phyloP scores from a whole-genome alignment of 2,329 filamentous ascomycete genomes.

The Curvularia verruculosa region DNA sequence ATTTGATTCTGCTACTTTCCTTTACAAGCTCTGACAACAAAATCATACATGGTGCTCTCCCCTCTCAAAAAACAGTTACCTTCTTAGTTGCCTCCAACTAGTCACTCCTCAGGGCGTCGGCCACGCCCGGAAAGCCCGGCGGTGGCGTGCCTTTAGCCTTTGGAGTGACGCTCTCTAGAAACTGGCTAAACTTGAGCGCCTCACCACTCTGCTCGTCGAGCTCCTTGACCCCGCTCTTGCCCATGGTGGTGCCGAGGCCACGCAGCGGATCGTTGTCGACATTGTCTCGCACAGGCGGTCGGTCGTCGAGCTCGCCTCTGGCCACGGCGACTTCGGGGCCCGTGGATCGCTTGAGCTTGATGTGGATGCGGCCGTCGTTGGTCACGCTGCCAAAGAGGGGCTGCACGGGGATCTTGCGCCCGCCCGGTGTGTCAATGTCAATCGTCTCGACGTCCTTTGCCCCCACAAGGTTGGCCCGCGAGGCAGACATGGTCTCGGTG shows the following conservation, averaged over 20 bases:
- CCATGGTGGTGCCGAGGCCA: conserved; percentile 10
- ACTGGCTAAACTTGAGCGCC: conserved; percentile 21
- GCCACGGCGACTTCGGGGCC: conserved; percentile 35
- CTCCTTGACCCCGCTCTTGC: conserved; percentile 24
- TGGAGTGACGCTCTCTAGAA: conserved; percentile 15
- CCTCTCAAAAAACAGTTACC: too few relatives aligned
- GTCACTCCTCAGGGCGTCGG: conserved; percentile 12
- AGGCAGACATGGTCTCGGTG: conserved; percentile 37
- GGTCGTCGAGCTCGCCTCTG: conserved; percentile 35
- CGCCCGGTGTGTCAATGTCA: conserved; percentile 54
- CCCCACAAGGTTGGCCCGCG: conserved; percentile 5
- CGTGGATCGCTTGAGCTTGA: conserved; percentile 30
- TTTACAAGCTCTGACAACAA: neutral
- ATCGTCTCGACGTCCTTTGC: conserved; percentile 43
- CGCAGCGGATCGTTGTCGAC: conserved; percentile 15
- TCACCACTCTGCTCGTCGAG: conserved; percentile 30
- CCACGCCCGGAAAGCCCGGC: conserved; percentile 12
- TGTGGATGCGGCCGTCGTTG: conserved; percentile 39
- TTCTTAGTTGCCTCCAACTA: too few relatives aligned
- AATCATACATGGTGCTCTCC: conserved; percentile 11
- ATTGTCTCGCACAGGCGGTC: conserved; percentile 25
- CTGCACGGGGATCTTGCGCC: conserved; percentile 60
- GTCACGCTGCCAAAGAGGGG: conserved; percentile 51
- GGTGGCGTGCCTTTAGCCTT: conserved; percentile 3
- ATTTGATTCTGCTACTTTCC: neutral